Percentiles rank a stretch among this genome's conserved stretches.
phyloP scores from a whole-genome alignment of 345 rosid genomes.

The Corchorus olitorius region DNA sequence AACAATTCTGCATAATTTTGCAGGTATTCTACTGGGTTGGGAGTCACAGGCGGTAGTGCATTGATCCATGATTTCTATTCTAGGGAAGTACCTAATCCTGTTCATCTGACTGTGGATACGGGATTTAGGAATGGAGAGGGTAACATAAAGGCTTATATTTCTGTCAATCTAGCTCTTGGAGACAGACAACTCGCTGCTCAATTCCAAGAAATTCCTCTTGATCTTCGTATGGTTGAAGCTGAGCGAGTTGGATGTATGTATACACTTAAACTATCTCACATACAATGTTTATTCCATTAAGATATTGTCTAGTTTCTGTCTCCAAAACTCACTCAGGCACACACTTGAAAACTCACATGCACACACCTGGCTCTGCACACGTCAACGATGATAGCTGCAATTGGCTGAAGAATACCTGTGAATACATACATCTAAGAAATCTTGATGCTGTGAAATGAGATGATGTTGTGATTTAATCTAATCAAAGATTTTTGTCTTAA shows the following conservation, averaged over 20 bases:
- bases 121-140: conserved; percentile 79
- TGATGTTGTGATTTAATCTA: conserved; percentile 5
- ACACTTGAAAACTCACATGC: neutral
- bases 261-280: conserved; percentile 2
- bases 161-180: conserved; percentile 77
- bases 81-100: conserved; percentile 80
- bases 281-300: neutral
- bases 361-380: neutral
- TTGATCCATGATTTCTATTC: conserved; percentile 94
- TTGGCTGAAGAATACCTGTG: neutral
- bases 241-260: conserved; percentile 93
- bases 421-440: neutral
- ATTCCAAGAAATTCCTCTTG: conserved; percentile 94
- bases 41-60: conserved; percentile 90
- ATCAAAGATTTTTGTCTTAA: neutral
- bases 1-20: conserved; percentile 7
- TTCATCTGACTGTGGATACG: conserved; percentile 89
- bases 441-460: neutral
- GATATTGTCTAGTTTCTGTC: neutral
- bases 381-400: neutral
- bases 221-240: conserved; percentile 93
- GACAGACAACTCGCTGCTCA: conserved; percentile 88
- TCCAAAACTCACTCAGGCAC: neutral
- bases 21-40: conserved; percentile 95
- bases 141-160: conserved; percentile 78